Evolutionary conservation across 441 rosid species (phyloP).

Genomic region (Pelargonium myrrhifolium): DNA sequence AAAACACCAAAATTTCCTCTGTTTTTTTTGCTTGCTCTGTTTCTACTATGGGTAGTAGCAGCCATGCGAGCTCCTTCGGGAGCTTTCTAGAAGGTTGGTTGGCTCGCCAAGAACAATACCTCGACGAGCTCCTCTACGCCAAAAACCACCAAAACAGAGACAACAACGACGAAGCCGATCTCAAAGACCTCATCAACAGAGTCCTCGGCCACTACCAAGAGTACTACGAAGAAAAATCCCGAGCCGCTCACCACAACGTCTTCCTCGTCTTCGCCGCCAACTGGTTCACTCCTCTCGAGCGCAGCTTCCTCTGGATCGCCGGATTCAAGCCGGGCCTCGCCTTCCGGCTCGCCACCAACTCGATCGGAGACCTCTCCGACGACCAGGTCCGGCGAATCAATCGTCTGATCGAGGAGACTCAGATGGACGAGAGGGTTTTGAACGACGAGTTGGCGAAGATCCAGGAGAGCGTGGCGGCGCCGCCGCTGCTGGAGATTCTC

Average conservation of each 20-base stretch:
- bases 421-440: conserved; percentile 26
- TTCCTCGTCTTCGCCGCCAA: conserved; percentile 32
- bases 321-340: conserved; percentile 42
- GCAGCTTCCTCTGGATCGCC: conserved; percentile 35
- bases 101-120: no score
- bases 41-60: neutral
- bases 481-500: conserved; percentile 20
- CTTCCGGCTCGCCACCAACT: conserved; percentile 23
- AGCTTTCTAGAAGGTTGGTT: no score
- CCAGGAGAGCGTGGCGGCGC: conserved; percentile 41
- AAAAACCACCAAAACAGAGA: conserved; percentile 7
- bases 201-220: conserved; percentile 40
- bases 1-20: neutral
- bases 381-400: conserved; percentile 26
- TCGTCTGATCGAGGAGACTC: conserved; percentile 25
- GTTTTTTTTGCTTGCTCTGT: neutral
- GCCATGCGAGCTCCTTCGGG: no score
- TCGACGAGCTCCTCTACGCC: neutral
- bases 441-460: conserved; percentile 36
- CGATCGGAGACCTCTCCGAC: conserved; percentile 30
- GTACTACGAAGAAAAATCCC: conserved; percentile 37
- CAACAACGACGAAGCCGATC: conserved; percentile 21
- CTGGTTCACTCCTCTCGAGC: conserved; percentile 40
- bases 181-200: conserved; percentile 27
- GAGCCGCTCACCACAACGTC: conserved; percentile 20